These are phyloP conservation scores for Suhomyces faveliae DNA, from an alignment of 805 yeast genomes.

Conservation along the genomic window DNA sequence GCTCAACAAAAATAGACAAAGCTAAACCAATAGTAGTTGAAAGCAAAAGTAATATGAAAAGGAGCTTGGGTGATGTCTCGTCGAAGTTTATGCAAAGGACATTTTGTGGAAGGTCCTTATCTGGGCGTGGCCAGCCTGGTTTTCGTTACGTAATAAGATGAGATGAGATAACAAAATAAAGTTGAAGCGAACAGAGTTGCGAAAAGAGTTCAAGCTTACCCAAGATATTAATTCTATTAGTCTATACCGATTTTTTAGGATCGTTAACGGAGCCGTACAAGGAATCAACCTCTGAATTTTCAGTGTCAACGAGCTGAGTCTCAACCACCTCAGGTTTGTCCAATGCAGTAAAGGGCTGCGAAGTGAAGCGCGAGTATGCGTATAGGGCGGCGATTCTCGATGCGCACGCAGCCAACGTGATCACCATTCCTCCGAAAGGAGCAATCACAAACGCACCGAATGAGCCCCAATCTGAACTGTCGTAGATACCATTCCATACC, in stretches of 20 bases:
- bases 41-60: too few species aligned
- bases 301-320: constrained; percentile 19
- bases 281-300: constrained; percentile 8
- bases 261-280: constrained; percentile 20
- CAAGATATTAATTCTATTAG: neutral
- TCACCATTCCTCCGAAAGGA: constrained; percentile 72
- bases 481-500: constrained; percentile 77
- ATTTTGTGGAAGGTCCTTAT: neutral
- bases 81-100: neutral
- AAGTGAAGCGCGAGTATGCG: constrained; percentile 31
- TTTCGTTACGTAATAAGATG: neutral
- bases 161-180: neutral
- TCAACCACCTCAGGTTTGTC: constrained; percentile 32
- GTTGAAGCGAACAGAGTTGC: too few species aligned
- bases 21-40: too few species aligned
- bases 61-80: neutral
- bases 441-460: constrained; percentile 94
- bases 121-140: too few species aligned
- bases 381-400: constrained; percentile 41
- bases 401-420: constrained; percentile 53
- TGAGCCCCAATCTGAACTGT: constrained; percentile 82
- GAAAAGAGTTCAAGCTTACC: too few species aligned
- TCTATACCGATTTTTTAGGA: constrained; percentile 5
- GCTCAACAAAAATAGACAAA: neutral
- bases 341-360: constrained; percentile 45